These are phyloP conservation scores for Podila clonocystis DNA, from an alignment of 192 early-diverging fungal genomes.

Conservation along the genomic window DNA sequence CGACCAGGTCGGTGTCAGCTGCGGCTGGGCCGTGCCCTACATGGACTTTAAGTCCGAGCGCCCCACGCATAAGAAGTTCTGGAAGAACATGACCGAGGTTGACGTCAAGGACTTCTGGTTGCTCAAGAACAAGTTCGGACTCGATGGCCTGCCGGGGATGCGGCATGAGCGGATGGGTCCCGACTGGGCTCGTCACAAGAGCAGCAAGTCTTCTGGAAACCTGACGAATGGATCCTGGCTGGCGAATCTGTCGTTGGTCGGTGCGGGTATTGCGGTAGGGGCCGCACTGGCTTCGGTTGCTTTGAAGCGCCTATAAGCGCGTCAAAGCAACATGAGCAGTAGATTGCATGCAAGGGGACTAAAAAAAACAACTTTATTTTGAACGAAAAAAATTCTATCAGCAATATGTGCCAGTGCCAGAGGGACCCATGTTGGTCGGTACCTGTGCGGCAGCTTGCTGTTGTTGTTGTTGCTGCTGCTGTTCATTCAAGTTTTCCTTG, in stretches of 20 bases:
- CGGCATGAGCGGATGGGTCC: slow-evolving; percentile 11
- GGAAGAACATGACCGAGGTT: slow-evolving; percentile 50
- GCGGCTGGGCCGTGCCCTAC: slow-evolving; percentile 68
- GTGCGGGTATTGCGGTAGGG: not conserved
- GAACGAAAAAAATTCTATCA: too few relatives aligned
- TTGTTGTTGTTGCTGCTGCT: too few relatives aligned
- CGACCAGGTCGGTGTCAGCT: slow-evolving; percentile 59
- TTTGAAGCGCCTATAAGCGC: not conserved
- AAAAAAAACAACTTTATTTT: too few relatives aligned
- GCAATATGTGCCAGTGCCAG: too few relatives aligned
- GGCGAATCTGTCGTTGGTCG: slow-evolving; percentile 10
- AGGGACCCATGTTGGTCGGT: too few relatives aligned
- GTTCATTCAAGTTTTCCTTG: too few relatives aligned
- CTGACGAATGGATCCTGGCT: not conserved
- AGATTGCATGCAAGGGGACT: not conserved
- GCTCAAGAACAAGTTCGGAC: slow-evolving; percentile 52
- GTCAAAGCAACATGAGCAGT: not conserved
- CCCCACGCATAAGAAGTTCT: slow-evolving; percentile 51
- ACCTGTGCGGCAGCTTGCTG: too few relatives aligned
- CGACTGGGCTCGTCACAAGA: not conserved
- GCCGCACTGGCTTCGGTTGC: slow-evolving; percentile 2
- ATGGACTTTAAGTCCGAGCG: slow-evolving; percentile 62
- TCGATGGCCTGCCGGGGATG: slow-evolving; percentile 63
- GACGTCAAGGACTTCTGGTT: slow-evolving; percentile 34
- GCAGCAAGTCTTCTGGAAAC: not conserved